Base-by-base conservation (phyloP, 2,329 filamentous ascomycete genomes). In the Aureobasidium vineae region DNA sequence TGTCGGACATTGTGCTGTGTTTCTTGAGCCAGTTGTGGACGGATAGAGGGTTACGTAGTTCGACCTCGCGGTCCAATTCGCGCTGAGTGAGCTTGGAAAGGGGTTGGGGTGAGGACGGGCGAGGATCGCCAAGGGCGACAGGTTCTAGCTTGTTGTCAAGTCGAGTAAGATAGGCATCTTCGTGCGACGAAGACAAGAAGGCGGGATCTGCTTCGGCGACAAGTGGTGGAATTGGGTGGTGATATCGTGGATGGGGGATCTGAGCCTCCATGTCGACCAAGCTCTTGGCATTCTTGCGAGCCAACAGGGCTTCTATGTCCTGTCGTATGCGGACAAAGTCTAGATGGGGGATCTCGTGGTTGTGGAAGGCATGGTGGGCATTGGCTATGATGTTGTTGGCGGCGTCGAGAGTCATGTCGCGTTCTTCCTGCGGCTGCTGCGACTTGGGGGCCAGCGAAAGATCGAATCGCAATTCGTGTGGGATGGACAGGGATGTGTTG, bases 21-120 rank as follows among this genome's bases (percentile, higher is more conserved):
- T 71, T 70, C 65, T 72, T 72, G 15, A 99, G 85, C 95, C 95
- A 99, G 77, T 96, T 97, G 80, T 96, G 96, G 3, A 97, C 93
- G 67, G 91, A 96, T 49, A 92, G 90, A 0, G 93, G 92, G 75
- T 98, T 98, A 61, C 85, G 85, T 28, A 92, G 77, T 65, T 87
- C 83, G 50, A 82, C 76, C 63, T 75, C 72, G 31, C 75, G 70
- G 40, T 86, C 81, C 67, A 82, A 78, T 63, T 79, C 75, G 71
- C 82, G 80, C 49, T 82, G 76, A 52, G 73, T 80, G 59, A 76
- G 67, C 6, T 74, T 78, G 66, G 76, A 75, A 66, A 81, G 74
- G 72, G 53, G 75, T 70, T 65, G 77, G 79, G 49, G 80, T 84
- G 13, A 86, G 85, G 45, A 19, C 3, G 67, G 60, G 11, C 50